Base-by-base conservation (phyloP, 176 grass and related monocot species). In the Miscanthus lutarioriparius region DNA sequence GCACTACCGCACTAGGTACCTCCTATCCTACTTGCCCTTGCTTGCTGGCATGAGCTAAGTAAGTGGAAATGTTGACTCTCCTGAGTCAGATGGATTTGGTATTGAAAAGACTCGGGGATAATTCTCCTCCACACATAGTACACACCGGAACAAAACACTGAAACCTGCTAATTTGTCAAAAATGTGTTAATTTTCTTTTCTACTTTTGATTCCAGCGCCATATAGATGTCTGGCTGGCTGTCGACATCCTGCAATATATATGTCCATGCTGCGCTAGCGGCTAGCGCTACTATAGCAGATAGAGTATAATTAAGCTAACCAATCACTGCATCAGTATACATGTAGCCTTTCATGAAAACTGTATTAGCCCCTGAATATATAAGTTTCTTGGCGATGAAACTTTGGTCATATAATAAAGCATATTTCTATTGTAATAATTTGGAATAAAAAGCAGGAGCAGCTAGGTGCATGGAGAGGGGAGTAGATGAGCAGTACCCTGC, bases 1-100 rank as follows among this genome's bases (percentile, higher is more conserved):
- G 17, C 53, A 58, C 53, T 41, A 28, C 19, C 23, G 37, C 26
- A 82, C 62, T 67, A 82, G 78, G 13, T 19, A 35, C 33, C 33
- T 35, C 33, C 33, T 54, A 20, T 56, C 19, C 63, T 82, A 35
- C 35, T 76, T 76, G 47, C 48, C 85, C 67, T 87, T 76, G 63
- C 85, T 44, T 82, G 37, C 72, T 62, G 63, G 76, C 16, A 80
- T 75, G 27, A 39, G 62, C 47, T 27, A 26, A 75, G 12, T 37
- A 14, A 64, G 32, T 88, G 76, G 59, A 84, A 84, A 74, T 22
- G 6, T 44, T 44, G 75, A 80, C 75, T 88, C 73, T 44, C 11
- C 28, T 6, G 26, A 33, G 20, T 23, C 39, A 22, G 27, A 37
- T 75, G 15, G 68, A 82, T 82, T 82, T 58, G 67, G 53, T 77